Evolutionary conservation across 164 flowering plant genomes (phyloP).

Genomic region (Vitis rotundifolia): DNA sequence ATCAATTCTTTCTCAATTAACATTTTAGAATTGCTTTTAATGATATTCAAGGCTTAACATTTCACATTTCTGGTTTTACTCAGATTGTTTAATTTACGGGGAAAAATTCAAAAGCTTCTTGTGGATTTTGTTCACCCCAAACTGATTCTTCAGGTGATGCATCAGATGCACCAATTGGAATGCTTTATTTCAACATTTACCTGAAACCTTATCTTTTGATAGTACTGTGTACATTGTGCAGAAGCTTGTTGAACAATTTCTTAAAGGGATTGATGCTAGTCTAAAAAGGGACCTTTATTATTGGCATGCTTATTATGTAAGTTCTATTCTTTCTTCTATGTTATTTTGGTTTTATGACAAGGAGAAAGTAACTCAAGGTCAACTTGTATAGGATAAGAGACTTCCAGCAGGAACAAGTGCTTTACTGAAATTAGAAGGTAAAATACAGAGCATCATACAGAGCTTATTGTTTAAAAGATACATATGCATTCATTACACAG

Average conservation of each 20-base stretch:
- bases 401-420: slow-evolving; percentile 71
- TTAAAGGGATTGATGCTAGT: slow-evolving; percentile 49
- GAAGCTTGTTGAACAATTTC: slow-evolving; percentile 74
- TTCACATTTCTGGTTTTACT: background rate
- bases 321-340: slow-evolving; percentile 14
- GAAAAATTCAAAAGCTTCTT: slow-evolving; percentile 59
- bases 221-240: slow-evolving; percentile 27
- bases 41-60: background rate
- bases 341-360: background rate
- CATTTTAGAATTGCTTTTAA: background rate
- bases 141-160: slow-evolving; percentile 64
- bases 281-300: slow-evolving; percentile 60
- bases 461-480: background rate
- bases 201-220: slow-evolving; percentile 1
- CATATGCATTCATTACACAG: background rate
- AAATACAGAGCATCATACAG: background rate
- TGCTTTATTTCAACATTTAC: background rate
- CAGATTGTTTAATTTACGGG: slow-evolving; percentile 50
- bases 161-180: background rate
- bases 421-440: slow-evolving; percentile 74
- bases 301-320: slow-evolving; percentile 85
- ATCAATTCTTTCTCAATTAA: background rate
- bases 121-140: slow-evolving; percentile 72
- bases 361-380: slow-evolving; percentile 6
- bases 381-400: slow-evolving; percentile 58